Evolutionary conservation across 139 green algal genomes (phyloP).

Genomic region (Coccomyxa sp.): DNA sequence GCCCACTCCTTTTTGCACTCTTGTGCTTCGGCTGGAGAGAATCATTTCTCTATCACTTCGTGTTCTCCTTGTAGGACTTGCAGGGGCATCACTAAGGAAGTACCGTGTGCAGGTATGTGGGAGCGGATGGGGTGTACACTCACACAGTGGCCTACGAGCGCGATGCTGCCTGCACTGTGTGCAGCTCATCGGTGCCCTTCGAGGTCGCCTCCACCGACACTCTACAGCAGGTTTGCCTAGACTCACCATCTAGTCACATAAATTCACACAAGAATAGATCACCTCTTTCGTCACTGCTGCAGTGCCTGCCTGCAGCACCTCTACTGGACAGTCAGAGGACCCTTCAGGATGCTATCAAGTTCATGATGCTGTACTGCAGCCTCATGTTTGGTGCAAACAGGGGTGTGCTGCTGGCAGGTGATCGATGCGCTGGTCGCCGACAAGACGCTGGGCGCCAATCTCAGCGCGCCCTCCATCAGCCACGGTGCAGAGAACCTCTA

Average conservation of each 20-base stretch:
- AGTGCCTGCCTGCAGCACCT: neutral
- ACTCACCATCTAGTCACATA: neutral
- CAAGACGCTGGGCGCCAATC: constrained; percentile 43
- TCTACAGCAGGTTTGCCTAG: constrained; percentile 58
- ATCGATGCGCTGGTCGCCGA: constrained; percentile 70
- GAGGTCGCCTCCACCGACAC: constrained; percentile 41
- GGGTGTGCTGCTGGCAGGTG: constrained; percentile 21
- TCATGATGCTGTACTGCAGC: too few species aligned
- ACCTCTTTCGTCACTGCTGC: neutral
- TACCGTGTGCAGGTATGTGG: constrained; percentile 73
- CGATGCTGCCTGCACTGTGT: constrained; percentile 82
- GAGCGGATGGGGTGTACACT: constrained; percentile 90
- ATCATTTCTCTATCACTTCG: neutral
- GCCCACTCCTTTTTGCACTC: neutral
- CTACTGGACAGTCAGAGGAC: too few species aligned
- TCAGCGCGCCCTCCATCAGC: constrained; percentile 75
- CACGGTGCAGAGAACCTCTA: constrained; percentile 79
- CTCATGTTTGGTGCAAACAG: too few species aligned
- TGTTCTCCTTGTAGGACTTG: neutral
- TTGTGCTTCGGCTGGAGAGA: neutral
- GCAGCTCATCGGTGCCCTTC: constrained; percentile 80
- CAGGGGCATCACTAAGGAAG: too few species aligned
- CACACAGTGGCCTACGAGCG: constrained; percentile 89
- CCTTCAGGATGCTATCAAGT: too few species aligned
- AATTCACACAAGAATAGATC: neutral